phyloP scores from a whole-genome alignment of 2,329 filamentous ascomycete genomes.

The Neoascochyta sp. region DNA sequence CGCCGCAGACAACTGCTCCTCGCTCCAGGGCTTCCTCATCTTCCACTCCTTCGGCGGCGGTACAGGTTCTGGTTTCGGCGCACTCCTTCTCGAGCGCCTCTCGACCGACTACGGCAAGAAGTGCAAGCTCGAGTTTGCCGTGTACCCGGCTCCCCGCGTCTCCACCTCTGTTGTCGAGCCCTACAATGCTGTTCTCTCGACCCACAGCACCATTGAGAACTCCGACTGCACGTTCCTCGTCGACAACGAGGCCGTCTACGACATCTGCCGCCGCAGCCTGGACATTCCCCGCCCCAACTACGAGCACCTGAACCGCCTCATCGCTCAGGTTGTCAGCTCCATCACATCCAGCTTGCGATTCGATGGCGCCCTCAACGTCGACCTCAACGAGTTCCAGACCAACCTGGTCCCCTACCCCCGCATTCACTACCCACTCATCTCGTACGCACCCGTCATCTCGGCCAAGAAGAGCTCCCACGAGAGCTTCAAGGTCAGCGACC shows the following conservation, averaged over 20 bases:
- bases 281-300: slow-evolving; percentile 67
- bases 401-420: slow-evolving; percentile 71
- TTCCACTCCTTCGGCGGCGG: slow-evolving; percentile 73
- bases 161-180: slow-evolving; percentile 70
- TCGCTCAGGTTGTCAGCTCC: slow-evolving; percentile 70
- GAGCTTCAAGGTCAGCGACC: slow-evolving; percentile 79
- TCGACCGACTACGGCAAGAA: slow-evolving; percentile 73
- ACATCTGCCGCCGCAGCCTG: slow-evolving; percentile 69
- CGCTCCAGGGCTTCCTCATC: slow-evolving; percentile 68
- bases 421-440: slow-evolving; percentile 71
- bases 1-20: slow-evolving; percentile 64
- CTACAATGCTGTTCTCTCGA: slow-evolving; percentile 70
- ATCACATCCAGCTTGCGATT: slow-evolving; percentile 71
- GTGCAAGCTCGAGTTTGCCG: slow-evolving; percentile 71
- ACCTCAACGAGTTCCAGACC: slow-evolving; percentile 75
- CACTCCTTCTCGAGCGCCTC: slow-evolving; percentile 67
- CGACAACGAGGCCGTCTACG: slow-evolving; percentile 72
- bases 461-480: slow-evolving; percentile 76
- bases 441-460: slow-evolving; percentile 68
- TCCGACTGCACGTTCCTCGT: slow-evolving; percentile 76
- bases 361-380: slow-evolving; percentile 69
- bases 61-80: slow-evolving; percentile 69
- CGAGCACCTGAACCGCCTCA: slow-evolving; percentile 69
- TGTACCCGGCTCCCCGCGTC: slow-evolving; percentile 67
- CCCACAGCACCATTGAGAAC: slow-evolving; percentile 73